Conservation (phyloP, 805 yeast species). For the Wickerhamiella sergipiensis region DNA sequence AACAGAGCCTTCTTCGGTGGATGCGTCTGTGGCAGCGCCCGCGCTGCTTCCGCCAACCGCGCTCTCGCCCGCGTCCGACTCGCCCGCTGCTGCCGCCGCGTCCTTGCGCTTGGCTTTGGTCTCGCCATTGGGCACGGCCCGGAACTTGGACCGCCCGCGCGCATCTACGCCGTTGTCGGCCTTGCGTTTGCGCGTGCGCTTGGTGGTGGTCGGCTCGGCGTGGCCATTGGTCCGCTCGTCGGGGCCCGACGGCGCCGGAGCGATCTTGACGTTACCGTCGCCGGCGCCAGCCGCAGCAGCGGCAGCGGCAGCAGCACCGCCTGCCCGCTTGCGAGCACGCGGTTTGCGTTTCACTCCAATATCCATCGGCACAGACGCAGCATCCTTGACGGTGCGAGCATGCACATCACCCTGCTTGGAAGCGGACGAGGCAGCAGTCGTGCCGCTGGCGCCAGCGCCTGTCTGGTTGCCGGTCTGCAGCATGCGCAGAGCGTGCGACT, state of each 20-base stretch:
- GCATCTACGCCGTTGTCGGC: neutral
- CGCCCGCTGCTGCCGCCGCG: neutral
- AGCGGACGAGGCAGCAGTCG: neutral
- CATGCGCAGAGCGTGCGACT: neutral
- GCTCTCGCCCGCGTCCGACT: neutral
- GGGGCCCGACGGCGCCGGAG: neutral
- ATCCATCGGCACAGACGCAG: neutral
- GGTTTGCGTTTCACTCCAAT: neutral
- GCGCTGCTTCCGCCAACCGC: neutral
- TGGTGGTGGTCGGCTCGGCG: neutral
- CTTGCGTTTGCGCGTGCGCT: neutral
- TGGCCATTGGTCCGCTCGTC: neutral
- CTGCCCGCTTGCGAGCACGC: neutral
- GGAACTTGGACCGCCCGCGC: neutral
- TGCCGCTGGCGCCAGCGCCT: neutral
- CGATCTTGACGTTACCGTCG: neutral
- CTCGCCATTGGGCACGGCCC: neutral
- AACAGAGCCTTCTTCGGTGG: neutral
- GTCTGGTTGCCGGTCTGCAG: neutral
- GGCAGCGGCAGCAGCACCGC: neutral
- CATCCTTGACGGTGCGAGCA: neutral
- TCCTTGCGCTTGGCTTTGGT: neutral
- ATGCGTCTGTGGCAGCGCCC: neutral
- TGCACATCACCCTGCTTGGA: neutral
- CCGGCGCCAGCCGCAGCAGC: neutral